Evolutionary conservation across 768 basidiomycete species (phyloP).

Genomic region (Rhizopogon vesiculosus): DNA sequence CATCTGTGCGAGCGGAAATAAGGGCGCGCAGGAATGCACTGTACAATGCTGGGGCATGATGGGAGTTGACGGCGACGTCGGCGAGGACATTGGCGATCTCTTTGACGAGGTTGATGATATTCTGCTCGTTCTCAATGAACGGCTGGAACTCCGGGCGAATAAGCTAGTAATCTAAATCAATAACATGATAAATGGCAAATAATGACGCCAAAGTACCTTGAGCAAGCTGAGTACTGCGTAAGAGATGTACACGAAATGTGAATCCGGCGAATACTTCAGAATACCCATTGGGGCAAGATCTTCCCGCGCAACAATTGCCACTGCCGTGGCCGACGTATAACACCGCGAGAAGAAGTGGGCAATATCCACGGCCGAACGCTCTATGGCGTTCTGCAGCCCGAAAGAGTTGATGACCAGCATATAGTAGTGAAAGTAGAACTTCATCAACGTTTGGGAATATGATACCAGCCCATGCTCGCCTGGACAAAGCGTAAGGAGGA

Average conservation of each 20-base stretch:
- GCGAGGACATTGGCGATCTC: constrained; percentile 83
- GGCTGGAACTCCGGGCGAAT: constrained; percentile 80
- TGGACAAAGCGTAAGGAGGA: constrained; percentile 7
- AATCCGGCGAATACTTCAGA: constrained; percentile 83
- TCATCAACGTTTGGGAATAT: constrained; percentile 28
- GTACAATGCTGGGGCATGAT: constrained; percentile 91
- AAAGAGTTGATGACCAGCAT: constrained; percentile 92
- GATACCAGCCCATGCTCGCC: constrained; percentile 24
- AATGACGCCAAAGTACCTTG: constrained; percentile 53
- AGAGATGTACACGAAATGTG: constrained; percentile 86
- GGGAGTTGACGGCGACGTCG: constrained; percentile 65
- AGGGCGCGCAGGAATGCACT: constrained; percentile 77
- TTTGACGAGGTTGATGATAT: constrained; percentile 63
- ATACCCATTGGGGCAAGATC: constrained; percentile 72
- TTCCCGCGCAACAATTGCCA: constrained; percentile 72
- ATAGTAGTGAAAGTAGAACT: constrained; percentile 83
- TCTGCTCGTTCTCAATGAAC: constrained; percentile 70
- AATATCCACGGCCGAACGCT: constrained; percentile 65
- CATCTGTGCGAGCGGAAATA: constrained; percentile 46
- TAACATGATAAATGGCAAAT: not conserved
- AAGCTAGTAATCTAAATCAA: constrained; percentile 43
- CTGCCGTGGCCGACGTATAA: constrained; percentile 65
- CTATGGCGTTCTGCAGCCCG: constrained; percentile 93
- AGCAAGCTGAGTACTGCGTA: constrained; percentile 91
- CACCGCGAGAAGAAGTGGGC: constrained; percentile 83